A percentile compares a stretch with the other conserved stretches of the same genome.
These are phyloP conservation scores for Rosa chinensis DNA, from an alignment of 306 rosid genomes.

Conservation along the genomic window DNA sequence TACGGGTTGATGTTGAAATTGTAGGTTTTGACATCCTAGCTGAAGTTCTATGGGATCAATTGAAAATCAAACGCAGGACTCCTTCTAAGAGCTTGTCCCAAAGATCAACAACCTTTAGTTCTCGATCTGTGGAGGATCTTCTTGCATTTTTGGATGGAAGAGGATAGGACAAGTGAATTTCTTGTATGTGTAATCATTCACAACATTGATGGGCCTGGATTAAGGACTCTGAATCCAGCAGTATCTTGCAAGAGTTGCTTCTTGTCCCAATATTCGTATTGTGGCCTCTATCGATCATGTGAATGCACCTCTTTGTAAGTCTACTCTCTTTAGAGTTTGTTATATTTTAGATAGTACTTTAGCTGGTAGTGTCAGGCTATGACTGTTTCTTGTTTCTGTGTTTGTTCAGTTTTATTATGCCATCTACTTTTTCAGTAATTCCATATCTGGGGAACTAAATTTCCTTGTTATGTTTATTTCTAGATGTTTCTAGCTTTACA, in stretches of 20 bases:
- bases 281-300: conserved; percentile 85
- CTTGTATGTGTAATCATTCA: conserved; percentile 66
- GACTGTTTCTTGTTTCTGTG: not conserved
- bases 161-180: conserved; percentile 44
- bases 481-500: not conserved
- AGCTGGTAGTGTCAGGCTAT: not conserved
- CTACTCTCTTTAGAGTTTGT: not conserved
- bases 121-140: conserved; percentile 77
- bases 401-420: not conserved
- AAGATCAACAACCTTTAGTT: conserved; percentile 51
- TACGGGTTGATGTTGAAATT: conserved; percentile 16
- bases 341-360: conserved; percentile 17
- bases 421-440: not conserved
- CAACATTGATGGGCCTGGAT: conserved; percentile 91
- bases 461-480: not conserved
- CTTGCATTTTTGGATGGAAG: conserved; percentile 66
- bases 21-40: conserved; percentile 75
- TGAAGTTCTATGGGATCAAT: conserved; percentile 66
- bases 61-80: conserved; percentile 50
- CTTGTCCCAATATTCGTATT: conserved; percentile 66
- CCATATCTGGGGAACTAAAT: not conserved
- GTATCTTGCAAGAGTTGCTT: conserved; percentile 71
- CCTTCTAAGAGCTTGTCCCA: conserved; percentile 40
- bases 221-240: conserved; percentile 88
- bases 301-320: conserved; percentile 83